Percentiles rank a stretch among this genome's conserved stretches.
Evolutionary conservation across 208 protist genomes (phyloP).

Genomic region (Vickermania ingenoplastis): DNA sequence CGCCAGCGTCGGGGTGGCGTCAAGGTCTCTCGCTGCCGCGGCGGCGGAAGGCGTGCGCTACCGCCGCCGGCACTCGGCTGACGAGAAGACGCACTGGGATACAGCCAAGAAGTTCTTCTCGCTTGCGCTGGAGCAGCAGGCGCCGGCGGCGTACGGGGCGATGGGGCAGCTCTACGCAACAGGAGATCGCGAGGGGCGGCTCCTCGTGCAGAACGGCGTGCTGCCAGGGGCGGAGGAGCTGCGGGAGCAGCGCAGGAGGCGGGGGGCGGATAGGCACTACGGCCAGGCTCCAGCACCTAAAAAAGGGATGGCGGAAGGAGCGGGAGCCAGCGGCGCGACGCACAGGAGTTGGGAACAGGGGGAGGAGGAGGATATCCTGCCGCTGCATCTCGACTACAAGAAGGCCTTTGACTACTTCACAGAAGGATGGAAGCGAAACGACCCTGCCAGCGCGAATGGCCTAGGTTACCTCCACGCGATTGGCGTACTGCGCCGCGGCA

Average conservation of each 20-base stretch:
- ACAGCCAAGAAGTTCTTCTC: slow-evolving; percentile 10
- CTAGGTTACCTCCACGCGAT: slow-evolving; percentile 75
- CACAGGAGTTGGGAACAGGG: neutral
- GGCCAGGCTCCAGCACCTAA: too few relatives aligned
- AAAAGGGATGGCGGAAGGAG: neutral
- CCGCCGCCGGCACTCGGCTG: slow-evolving; percentile 10
- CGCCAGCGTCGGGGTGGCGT: neutral
- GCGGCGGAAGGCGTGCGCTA: neutral
- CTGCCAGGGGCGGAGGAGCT: neutral
- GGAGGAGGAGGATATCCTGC: slow-evolving; percentile 1
- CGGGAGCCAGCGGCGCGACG: neutral
- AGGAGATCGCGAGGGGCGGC: slow-evolving; percentile 24
- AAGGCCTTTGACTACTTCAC: slow-evolving; percentile 54
- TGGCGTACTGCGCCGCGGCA: slow-evolving; percentile 41
- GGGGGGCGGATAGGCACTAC: too few relatives aligned
- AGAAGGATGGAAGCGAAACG: slow-evolving; percentile 23
- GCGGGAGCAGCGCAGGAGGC: too few relatives aligned
- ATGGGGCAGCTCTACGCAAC: slow-evolving; percentile 65
- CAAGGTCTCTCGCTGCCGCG: neutral
- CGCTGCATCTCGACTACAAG: slow-evolving; percentile 34
- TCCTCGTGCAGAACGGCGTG: neutral
- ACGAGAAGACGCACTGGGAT: slow-evolving; percentile 28
- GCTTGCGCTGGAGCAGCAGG: neutral
- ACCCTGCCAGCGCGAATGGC: slow-evolving; percentile 60
- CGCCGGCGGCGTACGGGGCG: slow-evolving; percentile 27